These are phyloP conservation scores for Neoboletus subvelutipes DNA, from an alignment of 768 basidiomycete species.

Conservation along the genomic window DNA sequence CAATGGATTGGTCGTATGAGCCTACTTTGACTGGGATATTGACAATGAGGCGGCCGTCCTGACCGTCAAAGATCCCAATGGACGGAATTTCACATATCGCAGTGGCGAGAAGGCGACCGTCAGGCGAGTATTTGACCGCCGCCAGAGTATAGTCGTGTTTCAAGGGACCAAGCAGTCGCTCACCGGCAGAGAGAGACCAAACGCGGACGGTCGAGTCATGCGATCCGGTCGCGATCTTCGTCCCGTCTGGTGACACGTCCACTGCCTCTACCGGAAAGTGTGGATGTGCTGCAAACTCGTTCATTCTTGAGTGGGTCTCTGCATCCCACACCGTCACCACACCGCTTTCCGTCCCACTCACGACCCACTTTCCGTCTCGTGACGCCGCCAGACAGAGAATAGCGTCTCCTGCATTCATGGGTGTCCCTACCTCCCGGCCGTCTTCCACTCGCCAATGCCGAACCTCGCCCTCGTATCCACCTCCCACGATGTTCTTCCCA, in stretches of 20 bases:
- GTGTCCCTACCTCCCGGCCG: slow-evolving; percentile 2
- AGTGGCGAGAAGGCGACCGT: slow-evolving; percentile 11
- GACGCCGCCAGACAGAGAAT: not conserved
- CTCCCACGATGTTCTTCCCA: slow-evolving; percentile 7
- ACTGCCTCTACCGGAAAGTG: not conserved
- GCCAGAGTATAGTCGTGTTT: not conserved
- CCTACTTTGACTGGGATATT: slow-evolving; percentile 1
- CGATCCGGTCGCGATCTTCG: slow-evolving; percentile 9
- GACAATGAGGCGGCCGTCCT: not conserved
- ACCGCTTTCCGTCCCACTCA: not conserved
- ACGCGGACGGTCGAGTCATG: slow-evolving; percentile 4
- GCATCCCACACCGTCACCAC: slow-evolving; percentile 3
- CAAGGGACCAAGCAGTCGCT: slow-evolving; percentile 1
- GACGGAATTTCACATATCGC: not conserved
- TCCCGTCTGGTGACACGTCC: slow-evolving; percentile 16
- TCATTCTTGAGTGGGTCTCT: not conserved
- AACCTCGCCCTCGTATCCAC: slow-evolving; percentile 1
- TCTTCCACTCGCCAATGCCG: slow-evolving; percentile 5
- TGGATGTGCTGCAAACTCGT: slow-evolving; percentile 3
- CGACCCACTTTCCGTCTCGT: slow-evolving; percentile 10
- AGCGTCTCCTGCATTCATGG: not conserved
- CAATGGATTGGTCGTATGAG: slow-evolving; percentile 4
- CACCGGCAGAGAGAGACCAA: slow-evolving; percentile 1
- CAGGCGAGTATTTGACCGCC: slow-evolving; percentile 10
- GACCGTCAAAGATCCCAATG: slow-evolving; percentile 4